Evolutionary conservation across 495 filamentous ascomycete genomes (phyloP), one percentile per base, ranked within the genome.

Genomic region (Chaetomium fimeti): DNA sequence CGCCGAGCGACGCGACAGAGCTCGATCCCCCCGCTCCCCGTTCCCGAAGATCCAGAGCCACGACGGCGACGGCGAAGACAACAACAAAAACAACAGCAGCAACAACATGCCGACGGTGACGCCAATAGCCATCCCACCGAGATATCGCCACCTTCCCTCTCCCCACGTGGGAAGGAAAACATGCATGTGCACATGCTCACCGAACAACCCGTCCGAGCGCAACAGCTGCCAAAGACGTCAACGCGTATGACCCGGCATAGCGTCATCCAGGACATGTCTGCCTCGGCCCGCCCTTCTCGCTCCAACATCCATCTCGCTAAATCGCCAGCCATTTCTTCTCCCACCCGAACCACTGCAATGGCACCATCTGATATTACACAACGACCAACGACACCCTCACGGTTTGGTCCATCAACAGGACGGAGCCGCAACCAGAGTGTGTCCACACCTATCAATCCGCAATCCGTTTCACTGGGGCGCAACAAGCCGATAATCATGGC

Each of bases 1-100:
- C 78, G 76, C 45, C 75, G 80, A 65, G 71, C 77, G 58, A 82
- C 80, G 55, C 77, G 80, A 59, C 74, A 71, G 47, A 74, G 76
- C 52, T 78, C 79, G 18, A 66, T 68, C 32, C 64, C 69, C 54
- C 73, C 76, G 49, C 68, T 63, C 51, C 56, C 71, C 20, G 70
- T 72, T 15, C 66, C 68, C 47, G 60, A 66, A 58, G 71, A 77
- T 25, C 68, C 70, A 8, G 71, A 74, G 29, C 72, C 77, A 54
- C 75, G 78, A 28, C 75, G 78, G 42, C 76, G 75, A 16, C 74
- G 74, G n/a, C 67, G 71, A 36, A 5, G 32, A 11, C 29, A 7
- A 32, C 5, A 6, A 36, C 67, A 70, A 36, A 5, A 9, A 11
- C 29, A 7, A 32, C 5, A 6, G 12, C 29, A 7, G 7, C 5